Evolutionary conservation across 257 asterid species (phyloP).

Genomic region (Paraleonurus japonicus): DNA sequence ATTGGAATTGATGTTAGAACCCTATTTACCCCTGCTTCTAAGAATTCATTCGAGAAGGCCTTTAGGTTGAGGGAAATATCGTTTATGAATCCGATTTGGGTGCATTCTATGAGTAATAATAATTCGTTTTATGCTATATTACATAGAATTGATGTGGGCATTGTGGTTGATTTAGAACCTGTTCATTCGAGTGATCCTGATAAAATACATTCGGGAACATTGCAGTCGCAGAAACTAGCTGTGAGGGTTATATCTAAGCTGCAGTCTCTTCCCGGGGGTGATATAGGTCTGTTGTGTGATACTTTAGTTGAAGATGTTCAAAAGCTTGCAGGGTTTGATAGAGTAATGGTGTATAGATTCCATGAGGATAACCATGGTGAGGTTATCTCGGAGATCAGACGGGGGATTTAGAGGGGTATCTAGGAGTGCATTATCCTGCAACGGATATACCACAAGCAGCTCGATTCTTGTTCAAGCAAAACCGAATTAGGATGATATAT

Average conservation of each 20-base stretch:
- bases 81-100: conserved; percentile 58
- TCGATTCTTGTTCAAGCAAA: conserved; percentile 59
- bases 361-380: conserved; percentile 72
- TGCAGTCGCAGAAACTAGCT: not conserved
- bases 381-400: conserved; percentile 56
- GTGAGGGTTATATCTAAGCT: not conserved
- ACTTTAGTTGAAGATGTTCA: conserved; percentile 58
- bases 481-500: conserved; percentile 53
- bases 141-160: conserved; percentile 68
- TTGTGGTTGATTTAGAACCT: conserved; percentile 74
- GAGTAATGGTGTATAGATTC: conserved; percentile 71
- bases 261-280: conserved; percentile 57
- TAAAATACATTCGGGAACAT: conserved; percentile 46
- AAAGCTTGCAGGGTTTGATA: conserved; percentile 58
- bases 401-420: conserved; percentile 59
- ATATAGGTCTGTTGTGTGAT: conserved; percentile 53
- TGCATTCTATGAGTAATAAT: conserved; percentile 39
- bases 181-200: conserved; percentile 47
- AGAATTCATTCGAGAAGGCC: conserved; percentile 43
- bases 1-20: conserved; percentile 56
- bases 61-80: conserved; percentile 44
- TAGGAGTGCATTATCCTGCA: conserved; percentile 73
- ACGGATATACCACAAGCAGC: conserved; percentile 70
- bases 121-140: conserved; percentile 60
- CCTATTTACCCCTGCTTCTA: conserved; percentile 45